Evolutionary conservation across 129 eudicot species (phyloP).

Genomic region (Ambrosia artemisiifolia): DNA sequence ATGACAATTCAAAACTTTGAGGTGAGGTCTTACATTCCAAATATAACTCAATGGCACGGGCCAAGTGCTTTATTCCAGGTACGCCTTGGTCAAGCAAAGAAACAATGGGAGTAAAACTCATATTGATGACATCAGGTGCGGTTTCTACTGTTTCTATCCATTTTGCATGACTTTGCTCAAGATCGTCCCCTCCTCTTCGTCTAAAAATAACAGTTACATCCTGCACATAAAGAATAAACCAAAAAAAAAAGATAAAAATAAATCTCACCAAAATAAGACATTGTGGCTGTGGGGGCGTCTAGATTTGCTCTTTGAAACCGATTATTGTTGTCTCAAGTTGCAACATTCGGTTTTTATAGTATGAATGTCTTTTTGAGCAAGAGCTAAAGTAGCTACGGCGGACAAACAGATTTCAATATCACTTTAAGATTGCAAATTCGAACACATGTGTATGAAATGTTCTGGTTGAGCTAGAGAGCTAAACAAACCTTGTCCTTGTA

Average conservation of each 20-base stretch:
- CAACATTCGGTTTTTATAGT: not conserved
- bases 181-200: conserved; percentile 94
- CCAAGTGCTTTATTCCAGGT: conserved; percentile 71
- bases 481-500: conserved; percentile 85
- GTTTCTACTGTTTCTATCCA: conserved; percentile 81
- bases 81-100: conserved; percentile 70
- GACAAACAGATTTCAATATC: not conserved
- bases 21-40: conserved; percentile 68
- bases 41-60: conserved; percentile 85
- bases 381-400: no score
- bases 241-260: not conserved
- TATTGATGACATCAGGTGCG: conserved; percentile 88
- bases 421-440: not conserved
- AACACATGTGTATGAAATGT: not conserved
- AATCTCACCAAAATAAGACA: not conserved
- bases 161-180: conserved; percentile 76
- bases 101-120: conserved; percentile 83
- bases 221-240: conserved; percentile 36
- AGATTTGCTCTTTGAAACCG: not conserved
- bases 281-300: not conserved
- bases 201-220: conserved; percentile 87
- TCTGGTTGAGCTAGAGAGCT: not conserved
- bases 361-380: not conserved
- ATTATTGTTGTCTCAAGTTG: not conserved
- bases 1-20: not conserved